These are phyloP conservation scores for Sclerotinia minor DNA, from an alignment of 2,329 filamentous ascomycete species.

Conservation along the genomic window DNA sequence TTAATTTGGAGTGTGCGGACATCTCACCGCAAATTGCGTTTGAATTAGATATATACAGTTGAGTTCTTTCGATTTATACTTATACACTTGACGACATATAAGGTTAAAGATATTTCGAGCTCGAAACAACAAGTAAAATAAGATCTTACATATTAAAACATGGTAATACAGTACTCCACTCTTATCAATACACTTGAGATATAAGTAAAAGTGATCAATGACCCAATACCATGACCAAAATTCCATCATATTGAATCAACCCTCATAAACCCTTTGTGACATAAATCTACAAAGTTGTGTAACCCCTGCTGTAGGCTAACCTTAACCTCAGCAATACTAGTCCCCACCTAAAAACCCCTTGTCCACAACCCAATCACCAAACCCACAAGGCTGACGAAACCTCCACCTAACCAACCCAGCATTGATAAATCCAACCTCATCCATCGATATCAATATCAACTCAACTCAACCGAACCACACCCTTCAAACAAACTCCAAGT, in stretches of 20 bases:
- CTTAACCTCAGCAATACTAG: too few species aligned
- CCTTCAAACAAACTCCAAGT: not conserved
- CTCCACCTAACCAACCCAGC: not conserved
- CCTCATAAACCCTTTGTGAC: not conserved
- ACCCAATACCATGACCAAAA: not conserved
- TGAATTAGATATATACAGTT: not conserved
- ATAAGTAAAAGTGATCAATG: not conserved
- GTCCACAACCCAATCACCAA: too few species aligned
- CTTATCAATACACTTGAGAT: not conserved
- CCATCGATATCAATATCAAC: not conserved
- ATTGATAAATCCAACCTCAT: not conserved
- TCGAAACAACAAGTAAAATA: not conserved
- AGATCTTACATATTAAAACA: not conserved
- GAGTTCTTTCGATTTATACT: not conserved
- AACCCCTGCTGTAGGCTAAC: not conserved
- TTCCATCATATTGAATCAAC: rapidly evolving
- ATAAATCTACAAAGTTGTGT: not conserved
- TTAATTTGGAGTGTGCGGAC: not conserved
- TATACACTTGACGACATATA: not conserved
- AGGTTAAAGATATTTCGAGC: not conserved
- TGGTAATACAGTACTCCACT: not conserved
- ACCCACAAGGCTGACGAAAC: constrained; percentile 20
- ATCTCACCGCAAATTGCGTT: not conserved
- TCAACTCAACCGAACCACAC: too few species aligned
- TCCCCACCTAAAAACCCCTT: constrained; percentile 12